Percentiles rank a stretch among this genome's conserved stretches.
These are phyloP conservation scores for Hypoxylon fragiforme DNA, from an alignment of 495 filamentous ascomycete species.

Conservation along the genomic window DNA sequence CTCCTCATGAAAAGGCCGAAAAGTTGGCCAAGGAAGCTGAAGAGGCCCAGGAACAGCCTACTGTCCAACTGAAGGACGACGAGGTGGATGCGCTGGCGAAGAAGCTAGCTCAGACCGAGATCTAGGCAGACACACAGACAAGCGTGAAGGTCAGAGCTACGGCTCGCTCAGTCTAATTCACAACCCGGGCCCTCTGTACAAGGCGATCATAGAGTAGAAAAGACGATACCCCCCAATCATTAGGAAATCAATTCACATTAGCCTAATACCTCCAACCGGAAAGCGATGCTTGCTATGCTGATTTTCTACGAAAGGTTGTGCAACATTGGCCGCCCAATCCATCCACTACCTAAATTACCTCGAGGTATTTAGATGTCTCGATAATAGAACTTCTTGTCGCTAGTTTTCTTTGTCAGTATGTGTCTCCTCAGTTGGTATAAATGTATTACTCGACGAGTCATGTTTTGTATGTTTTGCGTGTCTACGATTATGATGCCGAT, in stretches of 20 bases:
- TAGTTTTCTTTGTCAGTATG: too few relatives aligned
- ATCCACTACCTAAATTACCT: too few relatives aligned
- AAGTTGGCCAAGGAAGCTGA: slow-evolving; percentile 70
- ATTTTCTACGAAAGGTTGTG: too few relatives aligned
- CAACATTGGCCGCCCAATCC: too few relatives aligned
- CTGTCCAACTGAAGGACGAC: slow-evolving; percentile 70
- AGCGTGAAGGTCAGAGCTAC: background rate
- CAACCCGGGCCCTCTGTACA: background rate
- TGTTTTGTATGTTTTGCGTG: too few relatives aligned
- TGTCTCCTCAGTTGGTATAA: too few relatives aligned
- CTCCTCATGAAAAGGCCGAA: slow-evolving; percentile 61
- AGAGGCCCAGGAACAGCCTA: slow-evolving; percentile 72
- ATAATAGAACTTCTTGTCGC: too few relatives aligned
- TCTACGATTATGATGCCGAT: too few relatives aligned
- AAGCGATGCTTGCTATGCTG: too few relatives aligned
- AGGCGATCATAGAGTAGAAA: slow-evolving; percentile 1
- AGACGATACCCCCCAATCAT: slow-evolving; percentile 18
- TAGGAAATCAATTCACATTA: background rate
- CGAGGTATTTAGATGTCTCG: too few relatives aligned
- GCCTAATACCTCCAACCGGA: too few relatives aligned
- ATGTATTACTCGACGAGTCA: too few relatives aligned
- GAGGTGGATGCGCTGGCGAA: slow-evolving; percentile 82
- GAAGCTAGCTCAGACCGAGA: slow-evolving; percentile 67
- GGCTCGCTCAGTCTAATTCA: background rate
- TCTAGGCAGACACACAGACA: slow-evolving; percentile 33